Conservation (phyloP, 257 asterid species). For the Pogostemon cablin region DNA sequence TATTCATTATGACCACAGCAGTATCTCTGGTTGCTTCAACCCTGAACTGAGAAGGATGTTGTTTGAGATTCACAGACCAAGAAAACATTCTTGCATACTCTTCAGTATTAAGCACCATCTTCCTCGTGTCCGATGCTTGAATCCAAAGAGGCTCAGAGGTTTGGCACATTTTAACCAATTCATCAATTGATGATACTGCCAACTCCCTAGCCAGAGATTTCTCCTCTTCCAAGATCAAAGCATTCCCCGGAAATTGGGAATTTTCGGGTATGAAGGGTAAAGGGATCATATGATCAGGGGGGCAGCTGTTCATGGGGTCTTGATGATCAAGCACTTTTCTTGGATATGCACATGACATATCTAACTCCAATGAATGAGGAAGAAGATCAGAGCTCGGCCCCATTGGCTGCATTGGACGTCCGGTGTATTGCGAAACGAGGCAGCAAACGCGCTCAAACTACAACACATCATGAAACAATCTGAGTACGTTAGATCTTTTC, state of each 20-base stretch:
- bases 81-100: conserved; percentile 70
- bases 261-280: conserved; percentile 60
- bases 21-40: conserved; percentile 74
- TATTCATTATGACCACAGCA: conserved; percentile 85
- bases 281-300: conserved; percentile 44
- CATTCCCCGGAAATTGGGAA: conserved; percentile 49
- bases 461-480: background rate
- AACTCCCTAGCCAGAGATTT: conserved; percentile 68
- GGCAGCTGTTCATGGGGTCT: conserved; percentile 42
- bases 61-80: conserved; percentile 58
- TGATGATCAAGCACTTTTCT: conserved; percentile 52
- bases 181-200: conserved; percentile 66
- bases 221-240: conserved; percentile 72
- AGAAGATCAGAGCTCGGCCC: conserved; percentile 48
- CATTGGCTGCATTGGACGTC: conserved; percentile 52
- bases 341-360: conserved; percentile 51
- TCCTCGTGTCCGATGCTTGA: conserved; percentile 33
- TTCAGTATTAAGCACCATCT: conserved; percentile 55
- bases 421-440: conserved; percentile 64
- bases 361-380: conserved; percentile 65
- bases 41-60: conserved; percentile 43
- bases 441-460: conserved; percentile 80
- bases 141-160: conserved; percentile 75
- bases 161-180: conserved; percentile 70
- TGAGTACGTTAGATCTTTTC: no score